Base-by-base conservation (phyloP, 768 basidiomycete genomes). In the Boletus rex-veris region DNA sequence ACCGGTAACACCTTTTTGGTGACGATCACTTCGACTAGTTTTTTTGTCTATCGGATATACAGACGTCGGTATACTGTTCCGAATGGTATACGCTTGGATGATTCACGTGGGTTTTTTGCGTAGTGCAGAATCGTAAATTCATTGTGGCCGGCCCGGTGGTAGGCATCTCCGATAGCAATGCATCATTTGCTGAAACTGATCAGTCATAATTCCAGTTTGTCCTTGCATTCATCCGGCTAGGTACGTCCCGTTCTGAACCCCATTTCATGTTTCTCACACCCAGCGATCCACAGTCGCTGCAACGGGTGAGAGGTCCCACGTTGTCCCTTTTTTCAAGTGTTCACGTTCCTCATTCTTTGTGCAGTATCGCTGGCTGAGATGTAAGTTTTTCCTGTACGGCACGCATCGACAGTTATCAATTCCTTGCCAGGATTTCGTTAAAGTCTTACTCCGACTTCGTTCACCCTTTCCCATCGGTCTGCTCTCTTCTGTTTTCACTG, bases 31-130 rank as follows among this genome's bases (percentile, higher is more conserved):
- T 38, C 14, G 26, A 35, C 37, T n/a, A 66, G 65, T 35, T 68
- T 63, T 50, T 66, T 68, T 44, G 55, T 54, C 14, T 45, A 65
- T 45, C 64, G 65, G 24, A 68, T 66, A 56, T 61, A 68, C 42
- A 54, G 40, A 57, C 38, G 64, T 66, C 14, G 2, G 61, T 59
- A 37, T 38, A 19, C 2, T 31, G 4, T 33, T 46, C 8, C 18
- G 7, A 24, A 3, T 39, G 33, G 16, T 35, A 9, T 8, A n/a
- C 3, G 3, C 36, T 16, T n/a, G 12, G 33, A 12, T 36, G 14
- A 38, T 40, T 51, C 11, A 45, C 35, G 7, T 4, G 4, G 10
- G 5, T 40, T 24, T 37, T 9, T 9, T n/a, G 11, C 4, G 5
- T 35, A 66, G 64, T 66, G 43, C 59, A 62, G 33, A 44, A 38